Base-by-base conservation (phyloP, 768 basidiomycete species). In the Pleurotus platypus region DNA sequence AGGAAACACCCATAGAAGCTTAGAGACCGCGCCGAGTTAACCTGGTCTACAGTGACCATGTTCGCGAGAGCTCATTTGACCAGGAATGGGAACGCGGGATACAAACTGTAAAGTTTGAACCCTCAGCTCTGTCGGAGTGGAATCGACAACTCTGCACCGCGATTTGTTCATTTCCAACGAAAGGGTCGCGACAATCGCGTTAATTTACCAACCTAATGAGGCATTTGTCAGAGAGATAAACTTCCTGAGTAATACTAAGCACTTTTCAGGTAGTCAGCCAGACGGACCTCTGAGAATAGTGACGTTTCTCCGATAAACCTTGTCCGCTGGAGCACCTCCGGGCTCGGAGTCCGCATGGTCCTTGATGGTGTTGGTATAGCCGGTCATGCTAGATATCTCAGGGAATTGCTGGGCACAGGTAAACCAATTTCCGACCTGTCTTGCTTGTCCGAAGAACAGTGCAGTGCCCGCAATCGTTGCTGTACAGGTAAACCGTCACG, bases 401-500 rank as follows among this genome's bases (percentile, higher is more conserved):
- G 39, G 51, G 24, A 9, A 40, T 22, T 39, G 35, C 37, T 45
- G 39, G 38, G 24, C 12, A 40, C 18, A 54, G 35, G 51, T 45
- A 42, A n/a, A 26, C 15, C 51, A 54, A 54, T 54, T 54, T 40
- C 51, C 51, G 51, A 54, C 39, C 37, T 39, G 51, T 22, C 35
- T 16, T 42, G n/a, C 16, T 42, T 53, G 51, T n/a, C 51, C 51
- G 51, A 54, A 54, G 51, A 54, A 54, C n/a, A 42, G 42, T 16
- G 51, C 51, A n/a, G 39, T 54, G 51, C 39, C 18, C n/a, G 16
- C 35, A 42, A 22, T 11, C 35, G 20, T 54, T 45, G 42, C 42
- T 80, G 74, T 89, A 18, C 51, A 43, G 16, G 16, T 26, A 22
- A 38, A 16, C 18, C 5, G 26, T 38, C 18, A 35, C 30, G 30